Conservation (phyloP, 768 basidiomycete species). For the Chiua virens region DNA sequence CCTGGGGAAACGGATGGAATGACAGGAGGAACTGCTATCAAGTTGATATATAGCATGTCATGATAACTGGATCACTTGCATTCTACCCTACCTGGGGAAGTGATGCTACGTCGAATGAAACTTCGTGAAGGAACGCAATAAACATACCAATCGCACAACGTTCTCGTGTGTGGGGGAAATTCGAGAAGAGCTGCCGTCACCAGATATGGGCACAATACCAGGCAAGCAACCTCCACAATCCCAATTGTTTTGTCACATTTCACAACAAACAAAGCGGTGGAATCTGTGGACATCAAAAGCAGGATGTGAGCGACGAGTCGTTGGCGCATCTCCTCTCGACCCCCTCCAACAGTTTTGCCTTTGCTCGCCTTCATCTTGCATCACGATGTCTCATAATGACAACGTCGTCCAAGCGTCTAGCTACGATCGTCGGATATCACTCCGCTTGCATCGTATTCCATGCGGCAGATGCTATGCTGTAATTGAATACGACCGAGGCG, state of each 20-base stretch:
- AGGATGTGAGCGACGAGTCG: slow-evolving; percentile 4
- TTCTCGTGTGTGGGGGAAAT: slow-evolving; percentile 20
- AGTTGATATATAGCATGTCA: slow-evolving; percentile 5
- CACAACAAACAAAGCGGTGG: slow-evolving; percentile 33
- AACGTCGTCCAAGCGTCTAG: slow-evolving; percentile 3
- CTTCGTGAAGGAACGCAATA: slow-evolving; percentile 16
- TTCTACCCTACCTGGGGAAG: slow-evolving; percentile 12
- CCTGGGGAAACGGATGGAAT: slow-evolving; percentile 11
- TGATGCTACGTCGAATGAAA: slow-evolving; percentile 23
- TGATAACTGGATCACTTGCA: slow-evolving; percentile 5
- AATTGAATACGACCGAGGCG: slow-evolving; percentile 29
- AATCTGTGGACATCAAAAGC: slow-evolving; percentile 23
- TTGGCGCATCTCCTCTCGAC: slow-evolving; percentile 2
- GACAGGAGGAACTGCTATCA: slow-evolving; percentile 9
- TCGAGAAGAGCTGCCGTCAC: slow-evolving; percentile 18
- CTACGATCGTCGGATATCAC: slow-evolving; percentile 13
- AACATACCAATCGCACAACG: slow-evolving; percentile 21
- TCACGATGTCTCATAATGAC: slow-evolving; percentile 20
- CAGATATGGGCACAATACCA: slow-evolving; percentile 23
- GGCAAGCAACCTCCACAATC: slow-evolving; percentile 18
- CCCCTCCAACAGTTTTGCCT: slow-evolving; percentile 10
- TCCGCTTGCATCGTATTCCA: slow-evolving; percentile 15
- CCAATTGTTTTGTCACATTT: slow-evolving; percentile 21
- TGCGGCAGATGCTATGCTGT: slow-evolving; percentile 26
- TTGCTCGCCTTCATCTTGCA: slow-evolving; percentile 5